Evolutionary conservation across 371 early-diverging fungal genomes (phyloP).

Genomic region (Rhizopus sp.): DNA sequence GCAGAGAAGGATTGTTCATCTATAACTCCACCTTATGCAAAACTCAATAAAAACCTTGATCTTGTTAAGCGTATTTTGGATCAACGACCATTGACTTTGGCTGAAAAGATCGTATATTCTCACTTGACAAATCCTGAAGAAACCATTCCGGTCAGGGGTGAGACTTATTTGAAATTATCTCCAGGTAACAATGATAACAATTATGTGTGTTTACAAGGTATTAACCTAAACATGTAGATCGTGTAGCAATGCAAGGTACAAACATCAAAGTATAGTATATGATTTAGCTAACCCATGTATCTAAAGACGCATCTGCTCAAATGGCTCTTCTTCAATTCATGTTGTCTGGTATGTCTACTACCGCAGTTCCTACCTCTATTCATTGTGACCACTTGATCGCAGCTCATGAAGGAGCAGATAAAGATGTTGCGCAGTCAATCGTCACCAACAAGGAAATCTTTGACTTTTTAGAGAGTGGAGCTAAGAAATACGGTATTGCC

Average conservation of each 20-base stretch:
- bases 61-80: slow-evolving; percentile 58
- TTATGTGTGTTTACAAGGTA: neutral
- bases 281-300: neutral
- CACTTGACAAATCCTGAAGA: slow-evolving; percentile 84
- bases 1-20: slow-evolving; percentile 54
- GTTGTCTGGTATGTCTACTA: slow-evolving; percentile 83
- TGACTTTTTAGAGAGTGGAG: slow-evolving; percentile 79
- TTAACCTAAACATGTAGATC: slow-evolving; percentile 47
- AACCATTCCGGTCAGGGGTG: slow-evolving; percentile 68
- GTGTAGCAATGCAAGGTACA: slow-evolving; percentile 80
- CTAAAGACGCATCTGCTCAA: slow-evolving; percentile 75
- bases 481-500: slow-evolving; percentile 83
- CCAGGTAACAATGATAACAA: slow-evolving; percentile 53
- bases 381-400: slow-evolving; percentile 95
- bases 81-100: slow-evolving; percentile 78
- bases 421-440: slow-evolving; percentile 69
- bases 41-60: slow-evolving; percentile 53
- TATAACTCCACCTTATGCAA: slow-evolving; percentile 64
- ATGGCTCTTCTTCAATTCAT: slow-evolving; percentile 95
- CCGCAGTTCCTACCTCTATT: slow-evolving; percentile 87
- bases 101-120: slow-evolving; percentile 94
- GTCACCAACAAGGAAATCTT: slow-evolving; percentile 83
- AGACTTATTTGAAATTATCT: slow-evolving; percentile 69
- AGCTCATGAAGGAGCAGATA: slow-evolving; percentile 75
- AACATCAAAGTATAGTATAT: neutral